Percentiles rank a stretch among this genome's conserved stretches.
Evolutionary conservation across 2,329 filamentous ascomycete genomes (phyloP).

Genomic region (Bipolaris zeicola): DNA sequence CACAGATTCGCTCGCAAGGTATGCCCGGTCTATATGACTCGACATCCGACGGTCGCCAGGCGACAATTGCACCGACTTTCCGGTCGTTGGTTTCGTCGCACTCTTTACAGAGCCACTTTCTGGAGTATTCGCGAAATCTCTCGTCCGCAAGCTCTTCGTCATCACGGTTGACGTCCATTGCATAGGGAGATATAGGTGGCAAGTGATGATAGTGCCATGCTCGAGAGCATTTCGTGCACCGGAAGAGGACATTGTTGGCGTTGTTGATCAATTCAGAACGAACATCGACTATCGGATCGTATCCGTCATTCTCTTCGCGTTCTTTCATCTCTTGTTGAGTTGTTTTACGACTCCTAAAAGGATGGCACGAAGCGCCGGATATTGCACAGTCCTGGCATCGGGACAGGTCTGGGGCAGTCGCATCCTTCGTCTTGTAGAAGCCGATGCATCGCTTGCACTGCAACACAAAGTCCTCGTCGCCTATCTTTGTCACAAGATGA

Average conservation of each 20-base stretch:
- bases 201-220: constrained; percentile 87
- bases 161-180: constrained; percentile 53
- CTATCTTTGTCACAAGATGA: constrained; percentile 89
- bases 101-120: constrained; percentile 79
- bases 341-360: constrained; percentile 76
- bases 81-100: constrained; percentile 65
- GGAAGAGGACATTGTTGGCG: constrained; percentile 75
- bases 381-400: constrained; percentile 72
- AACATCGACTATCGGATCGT: constrained; percentile 75
- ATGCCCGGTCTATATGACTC: constrained; percentile 61
- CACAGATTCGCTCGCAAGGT: constrained; percentile 62
- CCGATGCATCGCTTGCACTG: constrained; percentile 89
- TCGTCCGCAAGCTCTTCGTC: constrained; percentile 61
- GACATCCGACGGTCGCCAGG: constrained; percentile 77
- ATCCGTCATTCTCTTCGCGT: constrained; percentile 76
- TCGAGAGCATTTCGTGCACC: constrained; percentile 77
- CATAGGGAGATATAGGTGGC: constrained; percentile 56
- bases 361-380: constrained; percentile 69
- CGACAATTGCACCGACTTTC: constrained; percentile 79
- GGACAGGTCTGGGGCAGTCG: constrained; percentile 69
- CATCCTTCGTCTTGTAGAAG: constrained; percentile 69
- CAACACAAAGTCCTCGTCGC: constrained; percentile 76
- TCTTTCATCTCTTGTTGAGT: constrained; percentile 82
- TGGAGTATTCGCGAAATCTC: constrained; percentile 73
- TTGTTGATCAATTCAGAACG: constrained; percentile 73